Evolutionary conservation across 179 eudicot genomes (phyloP).

Genomic region (Vitellaria paradoxa): DNA sequence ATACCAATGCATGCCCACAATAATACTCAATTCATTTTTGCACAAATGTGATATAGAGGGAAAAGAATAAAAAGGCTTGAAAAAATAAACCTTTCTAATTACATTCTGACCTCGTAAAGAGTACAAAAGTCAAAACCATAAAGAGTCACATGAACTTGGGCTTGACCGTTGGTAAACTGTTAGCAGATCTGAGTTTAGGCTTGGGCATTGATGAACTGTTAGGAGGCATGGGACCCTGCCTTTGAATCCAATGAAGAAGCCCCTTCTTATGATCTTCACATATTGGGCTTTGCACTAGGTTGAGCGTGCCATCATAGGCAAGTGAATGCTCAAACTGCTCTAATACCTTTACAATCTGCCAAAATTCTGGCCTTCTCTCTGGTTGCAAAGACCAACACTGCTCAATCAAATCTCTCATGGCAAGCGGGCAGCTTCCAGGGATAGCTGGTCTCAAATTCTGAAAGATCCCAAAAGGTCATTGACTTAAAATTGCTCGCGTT

Average conservation of each 20-base stretch:
- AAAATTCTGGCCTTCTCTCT: slow-evolving; percentile 84
- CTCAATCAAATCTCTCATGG: slow-evolving; percentile 69
- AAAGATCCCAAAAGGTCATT: slow-evolving; percentile 17
- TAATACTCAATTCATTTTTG: not conserved
- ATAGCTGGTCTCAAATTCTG: slow-evolving; percentile 70
- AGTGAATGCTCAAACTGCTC: slow-evolving; percentile 61
- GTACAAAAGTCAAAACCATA: slow-evolving; percentile 15
- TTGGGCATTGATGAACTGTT: slow-evolving; percentile 29
- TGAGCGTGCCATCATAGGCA: slow-evolving; percentile 62
- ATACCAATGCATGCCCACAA: not conserved
- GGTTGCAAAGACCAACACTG: slow-evolving; percentile 79
- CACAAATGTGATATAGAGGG: not conserved
- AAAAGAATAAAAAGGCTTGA: too few species aligned
- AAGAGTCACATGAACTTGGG: slow-evolving; percentile 28
- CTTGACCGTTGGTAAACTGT: too few species aligned
- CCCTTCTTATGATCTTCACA: slow-evolving; percentile 65
- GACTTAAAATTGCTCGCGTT: slow-evolving; percentile 3
- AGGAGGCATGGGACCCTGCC: slow-evolving; percentile 41
- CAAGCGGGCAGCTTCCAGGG: slow-evolving; percentile 58
- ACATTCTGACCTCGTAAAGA: slow-evolving; percentile 5
- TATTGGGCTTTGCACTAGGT: slow-evolving; percentile 38
- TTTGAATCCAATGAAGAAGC: slow-evolving; percentile 66
- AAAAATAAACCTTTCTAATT: not conserved
- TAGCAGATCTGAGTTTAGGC: slow-evolving; percentile 15
- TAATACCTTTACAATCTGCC: slow-evolving; percentile 75